Evolutionary conservation across 1,139 yeast species (phyloP).

Genomic region (Dujonia santamariae): DNA sequence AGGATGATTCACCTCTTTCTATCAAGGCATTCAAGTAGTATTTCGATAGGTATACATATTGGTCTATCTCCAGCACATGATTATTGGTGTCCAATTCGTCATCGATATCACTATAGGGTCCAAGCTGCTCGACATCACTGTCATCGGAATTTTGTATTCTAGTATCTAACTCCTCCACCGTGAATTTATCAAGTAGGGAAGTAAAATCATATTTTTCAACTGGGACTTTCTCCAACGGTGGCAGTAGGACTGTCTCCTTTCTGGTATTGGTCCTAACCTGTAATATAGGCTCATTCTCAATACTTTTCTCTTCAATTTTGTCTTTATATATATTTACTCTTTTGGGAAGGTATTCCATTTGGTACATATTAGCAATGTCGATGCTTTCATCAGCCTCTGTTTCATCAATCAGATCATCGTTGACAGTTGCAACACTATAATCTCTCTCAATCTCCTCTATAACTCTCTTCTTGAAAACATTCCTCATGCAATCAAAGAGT

Average conservation of each 20-base stretch:
- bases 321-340: too few species aligned
- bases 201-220: too few species aligned
- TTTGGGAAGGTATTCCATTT: too few species aligned
- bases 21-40: constrained; percentile 16
- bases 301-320: not conserved
- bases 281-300: too few species aligned
- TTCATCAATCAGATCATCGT: not conserved
- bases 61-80: constrained; percentile 4
- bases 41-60: constrained; percentile 5
- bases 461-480: not conserved
- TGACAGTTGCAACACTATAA: not conserved
- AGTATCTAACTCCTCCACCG: constrained; percentile 7
- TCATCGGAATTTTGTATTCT: constrained; percentile 36
- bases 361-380: too few species aligned
- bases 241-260: too few species aligned
- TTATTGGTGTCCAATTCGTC: constrained; percentile 11
- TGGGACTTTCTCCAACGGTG: too few species aligned
- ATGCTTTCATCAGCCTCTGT: not conserved
- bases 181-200: not conserved
- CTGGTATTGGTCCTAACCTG: too few species aligned
- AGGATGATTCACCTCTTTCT: constrained; percentile 26
- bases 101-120: constrained; percentile 19
- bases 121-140: constrained; percentile 21
- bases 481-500: constrained; percentile 14
- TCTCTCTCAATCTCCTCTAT: not conserved